Percentiles rank a stretch among this genome's conserved stretches.
Evolutionary conservation across 2,329 filamentous ascomycete genomes (phyloP).

Genomic region (Pleochaeta shiraiana): DNA sequence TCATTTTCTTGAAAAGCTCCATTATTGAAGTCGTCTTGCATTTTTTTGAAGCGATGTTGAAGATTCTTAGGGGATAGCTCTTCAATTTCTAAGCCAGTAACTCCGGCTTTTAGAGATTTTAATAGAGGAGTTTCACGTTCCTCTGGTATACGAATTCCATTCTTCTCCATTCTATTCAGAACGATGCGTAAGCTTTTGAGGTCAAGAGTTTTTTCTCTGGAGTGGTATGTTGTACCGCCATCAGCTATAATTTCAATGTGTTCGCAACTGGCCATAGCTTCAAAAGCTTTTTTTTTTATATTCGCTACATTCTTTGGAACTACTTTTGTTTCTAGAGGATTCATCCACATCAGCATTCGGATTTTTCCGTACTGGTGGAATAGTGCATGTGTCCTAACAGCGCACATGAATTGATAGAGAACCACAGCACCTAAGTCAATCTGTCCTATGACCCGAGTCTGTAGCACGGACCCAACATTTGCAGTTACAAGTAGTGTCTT

Average conservation of each 20-base stretch:
- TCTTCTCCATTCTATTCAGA: conserved; percentile 26
- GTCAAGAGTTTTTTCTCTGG: conserved; percentile 28
- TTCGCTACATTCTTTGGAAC: conserved; percentile 36
- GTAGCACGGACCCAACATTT: conserved; percentile 35
- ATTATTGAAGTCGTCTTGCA: conserved; percentile 10
- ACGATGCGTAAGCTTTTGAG: conserved; percentile 22
- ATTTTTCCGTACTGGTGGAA: conserved; percentile 62
- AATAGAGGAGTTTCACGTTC: conserved; percentile 21
- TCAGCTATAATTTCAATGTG: conserved; percentile 35
- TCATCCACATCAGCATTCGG: conserved; percentile 54
- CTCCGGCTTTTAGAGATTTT: background rate
- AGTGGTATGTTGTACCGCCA: conserved; percentile 13
- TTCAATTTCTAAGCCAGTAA: background rate
- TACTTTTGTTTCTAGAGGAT: conserved; percentile 32
- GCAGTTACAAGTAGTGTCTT: conserved; percentile 51
- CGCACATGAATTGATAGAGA: conserved; percentile 36
- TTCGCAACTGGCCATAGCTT: conserved; percentile 38
- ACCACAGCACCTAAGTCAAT: conserved; percentile 35
- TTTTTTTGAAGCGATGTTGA: conserved; percentile 13
- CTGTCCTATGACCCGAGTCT: conserved; percentile 24
- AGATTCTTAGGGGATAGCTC: conserved; percentile 6
- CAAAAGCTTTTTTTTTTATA: conserved; percentile 33
- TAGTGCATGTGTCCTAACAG: conserved; percentile 33
- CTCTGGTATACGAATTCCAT: conserved; percentile 23
- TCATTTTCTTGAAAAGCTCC: background rate